Base-by-base conservation (phyloP, 1,139 yeast species). In the Zhuliangozyma blackwelliae region DNA sequence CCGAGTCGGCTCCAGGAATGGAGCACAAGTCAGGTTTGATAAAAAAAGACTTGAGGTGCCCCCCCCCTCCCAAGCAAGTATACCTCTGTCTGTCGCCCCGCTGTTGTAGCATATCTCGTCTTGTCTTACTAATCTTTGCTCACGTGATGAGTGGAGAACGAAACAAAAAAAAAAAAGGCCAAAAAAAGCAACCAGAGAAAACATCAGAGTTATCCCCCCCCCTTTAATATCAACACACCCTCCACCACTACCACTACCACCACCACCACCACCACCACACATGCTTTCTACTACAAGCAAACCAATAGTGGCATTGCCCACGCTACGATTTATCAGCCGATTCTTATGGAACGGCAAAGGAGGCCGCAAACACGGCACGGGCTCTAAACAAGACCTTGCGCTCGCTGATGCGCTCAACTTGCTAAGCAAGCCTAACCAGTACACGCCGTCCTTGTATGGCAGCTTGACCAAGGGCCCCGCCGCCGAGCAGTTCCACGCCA, bases 381-480 rank as follows among this genome's bases (percentile, higher is more conserved):
- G 27, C 10, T 16, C 31, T 25, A 27, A 26, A 20, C 21, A 59
- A 27, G 52, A 58, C 30, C 55, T 59, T 10, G 41, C 58, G 10
- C 48, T 66, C 28, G 70, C 70, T 1, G 68, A 63, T 38, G 73
- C 73, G 0, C 51, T 68, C 36, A 68, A 66, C 39, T 55, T 68
- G n/a, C 55, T 68, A 26, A 41, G 37, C 19, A 37, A 35, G 35
- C 21, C 41, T 19, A 40, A 29, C 28, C 33, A 31, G 9, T 66
- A 50, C 46, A 63, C 56, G 36, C 75, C 75, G 7, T 65, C 72
- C 11, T 46, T 69, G n/a, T 47, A 64, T 12, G 43, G 54, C 22
- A 60, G 59, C 28, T 54, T 63, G 31, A 55, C 65, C 9, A 54
- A 55, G 34, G 71, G 71, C 1, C 49, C 69, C 1, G 62, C 56